A percentile compares a stretch with the other conserved stretches of the same genome.
phyloP scores from a whole-genome alignment of 495 filamentous ascomycete species.

The Penicillium waksmanii region DNA sequence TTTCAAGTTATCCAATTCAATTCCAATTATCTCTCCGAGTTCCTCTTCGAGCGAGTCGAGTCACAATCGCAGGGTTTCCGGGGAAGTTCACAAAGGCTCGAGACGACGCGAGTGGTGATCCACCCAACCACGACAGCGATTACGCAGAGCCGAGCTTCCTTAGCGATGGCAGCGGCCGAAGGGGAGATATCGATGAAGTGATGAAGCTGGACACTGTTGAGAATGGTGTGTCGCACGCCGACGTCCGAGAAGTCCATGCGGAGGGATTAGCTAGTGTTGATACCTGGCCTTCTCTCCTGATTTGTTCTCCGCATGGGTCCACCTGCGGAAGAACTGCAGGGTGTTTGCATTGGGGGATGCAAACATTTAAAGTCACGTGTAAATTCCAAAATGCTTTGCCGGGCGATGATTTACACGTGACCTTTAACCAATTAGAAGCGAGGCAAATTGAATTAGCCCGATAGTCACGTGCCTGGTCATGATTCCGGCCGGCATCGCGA shows the following conservation, averaged over 20 bases:
- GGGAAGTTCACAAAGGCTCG: conserved; percentile 39
- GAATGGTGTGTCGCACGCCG: conserved; percentile 52
- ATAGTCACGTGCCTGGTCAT: too few relatives aligned
- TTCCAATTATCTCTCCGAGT: not conserved
- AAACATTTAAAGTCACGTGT: too few relatives aligned
- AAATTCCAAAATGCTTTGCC: too few relatives aligned
- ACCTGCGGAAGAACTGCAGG: conserved; percentile 11
- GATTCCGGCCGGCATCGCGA: conserved; percentile 12
- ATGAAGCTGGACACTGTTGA: conserved; percentile 47
- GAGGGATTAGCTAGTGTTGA: conserved; percentile 23
- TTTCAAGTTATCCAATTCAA: conserved; percentile 1
- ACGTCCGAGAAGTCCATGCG: conserved; percentile 56
- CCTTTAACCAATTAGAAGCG: too few relatives aligned
- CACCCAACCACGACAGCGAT: conserved; percentile 56
- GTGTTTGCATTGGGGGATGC: too few relatives aligned
- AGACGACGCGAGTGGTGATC: conserved; percentile 50
- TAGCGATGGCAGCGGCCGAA: conserved; percentile 45
- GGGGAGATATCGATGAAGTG: conserved; percentile 54
- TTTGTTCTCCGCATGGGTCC: conserved; percentile 27
- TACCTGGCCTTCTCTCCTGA: conserved; percentile 36
- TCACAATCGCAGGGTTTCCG: conserved; percentile 34
- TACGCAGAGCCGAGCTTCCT: conserved; percentile 50
- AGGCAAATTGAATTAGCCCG: too few relatives aligned
- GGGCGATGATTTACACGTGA: too few relatives aligned
- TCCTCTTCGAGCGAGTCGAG: conserved; percentile 13